Base-by-base conservation (phyloP, 2,329 filamentous ascomycete genomes). In the Botrytis fabae region DNA sequence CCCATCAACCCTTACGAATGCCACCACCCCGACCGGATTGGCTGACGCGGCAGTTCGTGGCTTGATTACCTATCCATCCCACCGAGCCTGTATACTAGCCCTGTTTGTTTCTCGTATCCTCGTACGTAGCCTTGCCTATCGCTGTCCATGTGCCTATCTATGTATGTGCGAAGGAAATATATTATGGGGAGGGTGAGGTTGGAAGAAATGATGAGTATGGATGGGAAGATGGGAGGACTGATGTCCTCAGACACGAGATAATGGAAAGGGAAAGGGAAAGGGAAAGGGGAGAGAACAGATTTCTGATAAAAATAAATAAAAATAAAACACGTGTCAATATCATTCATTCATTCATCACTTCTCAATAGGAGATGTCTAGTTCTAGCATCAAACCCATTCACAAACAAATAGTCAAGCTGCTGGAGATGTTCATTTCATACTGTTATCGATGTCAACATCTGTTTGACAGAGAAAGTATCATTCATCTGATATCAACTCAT, bases 401-500 rank as follows among this genome's bases (percentile, higher is more conserved):
- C 22, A 57, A 54, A 22, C n/a, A 57, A 57, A 18, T 6, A 28
- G 18, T 57, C 48, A 54, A 54, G 28, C 1, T 18, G 51, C 51
- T 57, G 25, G 22, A 62, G 40, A 16, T 62, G 22, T 40, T 42
- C 60, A 62, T n/a, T 62, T 42, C 35, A 61, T n/a, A 25, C 22
- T 40, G 14, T 25, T 18, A 14, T 61, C 35, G 40, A 40, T 62
- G 14, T 63, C 38, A 57, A 68, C 14, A 7, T 57, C 65, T 68
- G 28, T 57, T 68, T 18, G 48, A 68, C 65, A 57, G 16, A 28
- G 48, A 57, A 57, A 48, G 4, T 68, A 57, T 68, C 32, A 32
- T 40, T 64, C 40, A 66, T 54, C 42, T 65, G 10, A 51, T n/a
- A 22, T 66, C 63, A 66, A 38, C 64, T 51, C 63, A 51, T 66